Evolutionary conservation across 805 yeast genomes (phyloP).

Genomic region (Wickerhamomyces xylosicus): DNA sequence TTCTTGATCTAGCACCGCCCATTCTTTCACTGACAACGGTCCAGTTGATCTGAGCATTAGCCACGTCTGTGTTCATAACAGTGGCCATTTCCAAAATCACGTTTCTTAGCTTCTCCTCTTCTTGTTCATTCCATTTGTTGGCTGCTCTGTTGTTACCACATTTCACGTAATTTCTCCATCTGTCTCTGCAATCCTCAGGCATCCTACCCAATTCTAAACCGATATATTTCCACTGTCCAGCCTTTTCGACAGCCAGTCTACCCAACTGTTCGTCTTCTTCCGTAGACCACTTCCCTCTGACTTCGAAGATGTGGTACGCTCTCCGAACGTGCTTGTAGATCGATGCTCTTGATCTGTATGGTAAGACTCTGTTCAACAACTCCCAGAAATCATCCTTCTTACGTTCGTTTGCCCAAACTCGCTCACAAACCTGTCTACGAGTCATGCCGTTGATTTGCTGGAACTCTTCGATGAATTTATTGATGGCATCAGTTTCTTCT

Average conservation of each 20-base stretch:
- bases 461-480: slow-evolving; percentile 61
- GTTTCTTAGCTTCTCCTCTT: slow-evolving; percentile 51
- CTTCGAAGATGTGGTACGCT: slow-evolving; percentile 77
- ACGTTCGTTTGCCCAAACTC: slow-evolving; percentile 83
- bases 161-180: slow-evolving; percentile 93
- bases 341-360: slow-evolving; percentile 79
- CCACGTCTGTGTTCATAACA: slow-evolving; percentile 18
- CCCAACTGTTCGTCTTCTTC: slow-evolving; percentile 69
- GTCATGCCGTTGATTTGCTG: slow-evolving; percentile 52
- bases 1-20: slow-evolving; percentile 83
- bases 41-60: slow-evolving; percentile 63
- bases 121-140: slow-evolving; percentile 72
- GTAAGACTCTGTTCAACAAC: slow-evolving; percentile 63
- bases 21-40: slow-evolving; percentile 81
- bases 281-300: slow-evolving; percentile 83
- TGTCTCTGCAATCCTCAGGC: slow-evolving; percentile 97
- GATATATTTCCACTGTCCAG: slow-evolving; percentile 82
- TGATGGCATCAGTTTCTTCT: slow-evolving; percentile 64
- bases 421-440: slow-evolving; percentile 61
- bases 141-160: slow-evolving; percentile 72
- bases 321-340: slow-evolving; percentile 89
- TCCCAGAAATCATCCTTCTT: slow-evolving; percentile 91
- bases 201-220: slow-evolving; percentile 76
- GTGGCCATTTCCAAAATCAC: slow-evolving; percentile 41
- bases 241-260: slow-evolving; percentile 50